These are phyloP conservation scores for Gossypium armourianum DNA, from an alignment of 441 rosid species.

Conservation along the genomic window DNA sequence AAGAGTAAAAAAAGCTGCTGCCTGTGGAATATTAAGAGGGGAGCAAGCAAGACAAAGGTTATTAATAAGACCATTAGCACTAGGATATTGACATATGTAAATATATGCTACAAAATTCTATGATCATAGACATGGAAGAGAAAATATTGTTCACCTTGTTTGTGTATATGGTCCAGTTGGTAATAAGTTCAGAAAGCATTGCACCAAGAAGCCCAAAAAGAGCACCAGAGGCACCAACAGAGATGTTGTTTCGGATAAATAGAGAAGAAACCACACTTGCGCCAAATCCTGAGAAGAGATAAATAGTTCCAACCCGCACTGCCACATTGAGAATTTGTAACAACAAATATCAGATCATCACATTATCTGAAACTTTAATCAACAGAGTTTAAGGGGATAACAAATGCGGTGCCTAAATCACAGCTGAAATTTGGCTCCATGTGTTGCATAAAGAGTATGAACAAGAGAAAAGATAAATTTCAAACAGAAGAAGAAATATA, in stretches of 20 bases:
- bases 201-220: conserved; percentile 63
- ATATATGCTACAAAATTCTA: neutral
- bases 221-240: conserved; percentile 66
- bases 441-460: neutral
- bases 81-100: neutral
- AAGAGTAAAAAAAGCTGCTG: conserved; percentile 46
- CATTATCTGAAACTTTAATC: neutral
- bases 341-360: conserved; percentile 5
- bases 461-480: neutral
- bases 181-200: conserved; percentile 55
- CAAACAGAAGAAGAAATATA: conserved; percentile 24
- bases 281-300: conserved; percentile 42
- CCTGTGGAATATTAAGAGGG: conserved; percentile 22
- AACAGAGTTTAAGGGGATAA: neutral
- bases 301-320: conserved; percentile 45
- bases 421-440: neutral
- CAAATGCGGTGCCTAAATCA: neutral
- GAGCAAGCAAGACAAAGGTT: neutral
- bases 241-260: conserved; percentile 34
- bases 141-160: conserved; percentile 35
- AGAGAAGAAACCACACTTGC: conserved; percentile 45
- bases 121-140: neutral
- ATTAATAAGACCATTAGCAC: neutral
- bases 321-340: conserved; percentile 13
- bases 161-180: conserved; percentile 52